Base-by-base conservation (phyloP, 768 basidiomycete genomes). In the Lenzites betulinus region DNA sequence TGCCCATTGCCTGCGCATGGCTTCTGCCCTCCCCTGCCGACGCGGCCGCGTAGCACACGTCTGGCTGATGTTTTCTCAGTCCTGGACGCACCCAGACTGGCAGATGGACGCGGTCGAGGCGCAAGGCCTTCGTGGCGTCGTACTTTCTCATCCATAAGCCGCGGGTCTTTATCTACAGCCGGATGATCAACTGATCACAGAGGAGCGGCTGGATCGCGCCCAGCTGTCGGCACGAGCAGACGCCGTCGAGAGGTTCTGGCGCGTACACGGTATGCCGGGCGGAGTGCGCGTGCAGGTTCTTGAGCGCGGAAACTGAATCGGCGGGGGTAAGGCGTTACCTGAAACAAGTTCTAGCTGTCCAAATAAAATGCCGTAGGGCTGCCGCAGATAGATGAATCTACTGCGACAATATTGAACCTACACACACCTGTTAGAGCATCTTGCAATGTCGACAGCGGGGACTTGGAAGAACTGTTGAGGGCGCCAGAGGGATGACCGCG, bases 111-210 rank as follows among this genome's bases (percentile, higher is more conserved):
- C 28, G 46, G 46, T 57, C 55, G 35, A 57, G 42, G 16, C 33
- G 43, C 51, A 26, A 36, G 23, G 46, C 30, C 58, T 12, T 59
- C 23, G 58, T 59, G 58, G 58, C 58, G 58, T 52, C 49, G 33
- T 25, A 35, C 18, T 20, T 9, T 41, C 47, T 39, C 47, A 22
- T 23, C 20, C 43, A 26, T 18, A 28, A 26, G 6, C 28, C 43
- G 23, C 58, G 26, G 20, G 6, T 12, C 35, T 25, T 9, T 38
- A 48, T 35, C 58, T 53, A 20, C n/a, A 35, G 23, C 25, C 12
- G 18, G 58, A 7, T 11, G 46, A 28, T 59, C 58, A 59, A 47
- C 36, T 59, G 58, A 59, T 36, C 38, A 54, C 8, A n/a, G 13
- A 53, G 20, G 51, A n/a, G 44, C 36, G 44, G 41, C 35, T 38